Base-by-base conservation (phyloP, 306 rosid species). In the Hippophae rhamnoides region DNA sequence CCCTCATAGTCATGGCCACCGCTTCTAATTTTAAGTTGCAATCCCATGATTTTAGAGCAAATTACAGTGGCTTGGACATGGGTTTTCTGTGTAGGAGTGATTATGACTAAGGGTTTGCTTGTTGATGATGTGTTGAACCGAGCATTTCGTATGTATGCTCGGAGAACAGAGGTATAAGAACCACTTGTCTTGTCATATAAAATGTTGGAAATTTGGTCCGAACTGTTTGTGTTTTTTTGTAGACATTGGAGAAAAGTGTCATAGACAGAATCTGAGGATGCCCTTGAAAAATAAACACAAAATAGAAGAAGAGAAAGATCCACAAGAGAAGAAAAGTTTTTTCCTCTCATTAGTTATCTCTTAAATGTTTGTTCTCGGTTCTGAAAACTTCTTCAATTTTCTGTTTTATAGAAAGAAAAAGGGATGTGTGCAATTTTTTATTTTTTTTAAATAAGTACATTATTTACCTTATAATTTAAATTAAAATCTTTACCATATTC, bases 1-100 rank as follows among this genome's bases (percentile, higher is more conserved):
- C 23, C 23, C 23, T 18, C 23, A 18, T 18, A 18, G 23, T 18
- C 23, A 71, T 71, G 76, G 56, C 76, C 71, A 10, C 76, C 76
- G 26, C 76, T 71, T 48, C 71, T 9, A 56, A 79, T 79, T 65
- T 78, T 76, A 70, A 79, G 66, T 52, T 68, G 88, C 12, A 76
- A 41, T 7, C 63, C 74, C 0, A 58, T 47, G 54, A 58, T 60
- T 61, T 73, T 79, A 58, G 78, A 63, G 38, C 85, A 79, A 7
- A 82, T 3, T 0, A 71, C 68, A 5, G 68, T 42, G 11, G 68
- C 70, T 41, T 76, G 80, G 11, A 79, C 75, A 5, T 84, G 84
- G 47, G 66, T 12, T 59, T 70, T 75, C 12, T 61, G 47, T 13
- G 45, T 13, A 61, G 86, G 80, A 26, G 86, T 69, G 53, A 81